Evolutionary conservation across 257 asterid genomes (phyloP).

Genomic region (Solanum sejunctum): DNA sequence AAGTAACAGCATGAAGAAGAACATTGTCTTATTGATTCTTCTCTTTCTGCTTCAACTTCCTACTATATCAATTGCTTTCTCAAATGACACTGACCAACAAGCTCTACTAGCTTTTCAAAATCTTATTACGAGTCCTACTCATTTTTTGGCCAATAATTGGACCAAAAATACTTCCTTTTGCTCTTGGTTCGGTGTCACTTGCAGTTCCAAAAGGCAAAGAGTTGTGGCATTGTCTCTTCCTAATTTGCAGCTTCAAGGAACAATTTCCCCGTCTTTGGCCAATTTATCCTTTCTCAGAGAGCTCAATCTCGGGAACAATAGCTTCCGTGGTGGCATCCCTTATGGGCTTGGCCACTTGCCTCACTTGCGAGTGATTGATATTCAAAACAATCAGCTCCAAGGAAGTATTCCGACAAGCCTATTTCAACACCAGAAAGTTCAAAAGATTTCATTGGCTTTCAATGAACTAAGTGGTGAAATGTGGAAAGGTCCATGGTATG

Average conservation of each 20-base stretch:
- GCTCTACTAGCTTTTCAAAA: neutral
- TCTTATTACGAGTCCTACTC: neutral
- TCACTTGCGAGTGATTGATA: neutral
- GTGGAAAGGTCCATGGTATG: neutral
- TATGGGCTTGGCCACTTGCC: neutral
- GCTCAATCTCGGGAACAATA: neutral
- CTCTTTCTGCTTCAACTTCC: neutral
- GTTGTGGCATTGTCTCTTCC: conserved; percentile 10
- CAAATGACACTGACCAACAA: neutral
- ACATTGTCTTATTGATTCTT: neutral
- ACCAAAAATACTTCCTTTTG: neutral
- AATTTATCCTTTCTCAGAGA: conserved; percentile 19
- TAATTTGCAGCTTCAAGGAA: conserved; percentile 12
- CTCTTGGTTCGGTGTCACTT: neutral
- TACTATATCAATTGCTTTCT: neutral
- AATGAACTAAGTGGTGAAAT: neutral
- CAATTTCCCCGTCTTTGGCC: conserved; percentile 10
- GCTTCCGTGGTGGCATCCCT: neutral
- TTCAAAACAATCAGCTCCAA: neutral
- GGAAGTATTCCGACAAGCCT: neutral
- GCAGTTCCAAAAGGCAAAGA: neutral
- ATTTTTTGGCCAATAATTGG: neutral
- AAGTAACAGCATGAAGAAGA: neutral
- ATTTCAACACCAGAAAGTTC: neutral
- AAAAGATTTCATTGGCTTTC: neutral